A percentile compares a stretch with the other conserved stretches of the same genome.
Conservation (phyloP, 257 asterid species). For the Solanum piurae region DNA sequence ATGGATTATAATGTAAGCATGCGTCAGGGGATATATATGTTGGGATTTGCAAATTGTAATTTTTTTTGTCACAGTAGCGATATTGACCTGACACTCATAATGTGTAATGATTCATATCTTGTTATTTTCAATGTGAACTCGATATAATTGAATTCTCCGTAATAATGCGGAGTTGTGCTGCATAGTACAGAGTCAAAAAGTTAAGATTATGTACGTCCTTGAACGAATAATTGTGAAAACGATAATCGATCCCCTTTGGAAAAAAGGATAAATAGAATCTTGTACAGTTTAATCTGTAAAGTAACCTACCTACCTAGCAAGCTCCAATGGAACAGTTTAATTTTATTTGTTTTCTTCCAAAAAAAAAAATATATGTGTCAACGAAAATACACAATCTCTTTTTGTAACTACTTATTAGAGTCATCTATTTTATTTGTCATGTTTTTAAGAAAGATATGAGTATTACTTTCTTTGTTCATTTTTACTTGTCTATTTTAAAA, state of each 20-base stretch:
- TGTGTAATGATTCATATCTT: background rate
- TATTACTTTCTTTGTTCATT: no score
- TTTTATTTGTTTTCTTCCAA: background rate
- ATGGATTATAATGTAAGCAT: background rate
- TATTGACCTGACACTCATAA: background rate
- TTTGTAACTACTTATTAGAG: background rate
- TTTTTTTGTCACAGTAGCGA: background rate
- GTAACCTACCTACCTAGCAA: background rate
- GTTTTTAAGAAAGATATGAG: background rate
- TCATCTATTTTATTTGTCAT: background rate
- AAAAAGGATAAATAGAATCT: background rate
- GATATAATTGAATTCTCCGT: background rate
- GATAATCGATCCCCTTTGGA: background rate
- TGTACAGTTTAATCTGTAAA: background rate
- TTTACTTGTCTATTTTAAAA: background rate
- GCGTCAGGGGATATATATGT: background rate
- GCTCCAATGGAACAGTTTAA: background rate
- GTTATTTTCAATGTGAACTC: background rate
- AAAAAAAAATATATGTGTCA: background rate
- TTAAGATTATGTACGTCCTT: background rate
- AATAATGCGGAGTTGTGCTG: background rate
- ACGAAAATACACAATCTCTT: background rate
- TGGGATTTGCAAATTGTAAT: background rate
- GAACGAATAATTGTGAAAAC: background rate
- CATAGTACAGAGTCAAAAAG: background rate